These are phyloP conservation scores for Penicillium malachiteum DNA, from an alignment of 495 filamentous ascomycete genomes.

Conservation along the genomic window DNA sequence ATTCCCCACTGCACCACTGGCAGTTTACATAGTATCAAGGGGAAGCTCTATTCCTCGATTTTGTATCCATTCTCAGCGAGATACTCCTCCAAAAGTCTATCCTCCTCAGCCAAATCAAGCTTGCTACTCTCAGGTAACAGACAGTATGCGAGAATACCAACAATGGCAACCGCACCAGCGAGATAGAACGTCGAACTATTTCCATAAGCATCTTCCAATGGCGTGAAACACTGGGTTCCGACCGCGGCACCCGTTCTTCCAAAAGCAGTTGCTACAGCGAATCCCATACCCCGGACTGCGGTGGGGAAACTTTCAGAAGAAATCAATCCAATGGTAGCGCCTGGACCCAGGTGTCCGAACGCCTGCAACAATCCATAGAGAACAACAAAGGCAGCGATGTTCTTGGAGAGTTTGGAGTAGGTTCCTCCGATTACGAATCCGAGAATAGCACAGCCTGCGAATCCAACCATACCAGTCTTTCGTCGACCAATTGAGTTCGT, in stretches of 20 bases:
- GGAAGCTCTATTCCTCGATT: slow-evolving; percentile 26
- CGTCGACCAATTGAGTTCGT: slow-evolving; percentile 34
- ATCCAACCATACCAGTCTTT: slow-evolving; percentile 33
- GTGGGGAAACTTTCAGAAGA: slow-evolving; percentile 37
- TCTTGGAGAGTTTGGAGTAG: slow-evolving; percentile 25
- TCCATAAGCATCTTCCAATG: slow-evolving; percentile 26
- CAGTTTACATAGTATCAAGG: no score
- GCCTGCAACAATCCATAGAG: slow-evolving; percentile 37
- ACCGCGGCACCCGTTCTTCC: slow-evolving; percentile 37
- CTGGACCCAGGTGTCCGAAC: slow-evolving; percentile 39
- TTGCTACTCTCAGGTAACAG: slow-evolving; percentile 35
- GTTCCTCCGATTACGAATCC: slow-evolving; percentile 38
- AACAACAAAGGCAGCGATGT: slow-evolving; percentile 38
- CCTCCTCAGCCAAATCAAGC: slow-evolving; percentile 32
- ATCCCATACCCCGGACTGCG: slow-evolving; percentile 37
- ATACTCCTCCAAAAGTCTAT: slow-evolving; percentile 25
- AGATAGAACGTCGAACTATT: slow-evolving; percentile 35
- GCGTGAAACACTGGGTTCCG: slow-evolving; percentile 36
- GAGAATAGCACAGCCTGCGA: slow-evolving; percentile 33
- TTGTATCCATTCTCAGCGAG: slow-evolving; percentile 38
- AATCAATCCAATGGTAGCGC: slow-evolving; percentile 35
- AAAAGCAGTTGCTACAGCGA: slow-evolving; percentile 35
- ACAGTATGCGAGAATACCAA: slow-evolving; percentile 32
- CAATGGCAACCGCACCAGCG: slow-evolving; percentile 26
- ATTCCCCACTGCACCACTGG: no score